Evolutionary conservation across 306 rosid genomes (phyloP), one percentile per base, ranked within the genome.

Genomic region (Cucurbita ficifolia): DNA sequence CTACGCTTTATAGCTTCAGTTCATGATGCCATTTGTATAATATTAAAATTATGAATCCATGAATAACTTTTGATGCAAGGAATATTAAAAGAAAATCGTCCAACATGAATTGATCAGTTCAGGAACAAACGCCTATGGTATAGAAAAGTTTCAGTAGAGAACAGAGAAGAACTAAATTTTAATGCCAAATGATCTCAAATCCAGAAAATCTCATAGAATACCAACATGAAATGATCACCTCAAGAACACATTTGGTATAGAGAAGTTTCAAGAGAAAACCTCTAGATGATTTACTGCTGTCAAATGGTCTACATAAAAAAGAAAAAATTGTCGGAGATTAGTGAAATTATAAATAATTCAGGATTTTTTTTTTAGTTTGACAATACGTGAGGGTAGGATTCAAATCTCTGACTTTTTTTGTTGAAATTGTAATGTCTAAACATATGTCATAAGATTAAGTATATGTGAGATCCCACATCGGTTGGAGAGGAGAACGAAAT

Each of bases 1-100:
- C 84, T 72, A 42, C 91, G 97, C 85, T 81, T 91, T 82, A 52
- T 84, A 49, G 83, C 79, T 81, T 91, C 97, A 88, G 77, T 36
- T 75, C 70, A 58, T 62, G 73, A 82, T 76, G 19, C 81, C 73
- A 67, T 51, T 60, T 78, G 46, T 74, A 61, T 77, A 75, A 72
- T n/a, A 33, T 6, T 29, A 77, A 35, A 59, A 69, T 9, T 46
- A 79, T 24, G 33, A 75, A 69, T 5, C 73, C 38, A 43, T 33
- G 45, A 45, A 36, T 67, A 36, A 35, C 22, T 39, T 39, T 36
- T 55, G 43, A 42, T 50, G 10, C 42, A 21, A 52, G 29, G 54
- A 21, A 67, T 19, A 67, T 12, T 24, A 45, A 67, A 43, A 22
- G 19, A 67, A 67, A 43, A 67, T 39, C 53, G 18, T 6, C 72